Evolutionary conservation across 257 asterid species (phyloP).

Genomic region (Jaltomata sinuosa): DNA sequence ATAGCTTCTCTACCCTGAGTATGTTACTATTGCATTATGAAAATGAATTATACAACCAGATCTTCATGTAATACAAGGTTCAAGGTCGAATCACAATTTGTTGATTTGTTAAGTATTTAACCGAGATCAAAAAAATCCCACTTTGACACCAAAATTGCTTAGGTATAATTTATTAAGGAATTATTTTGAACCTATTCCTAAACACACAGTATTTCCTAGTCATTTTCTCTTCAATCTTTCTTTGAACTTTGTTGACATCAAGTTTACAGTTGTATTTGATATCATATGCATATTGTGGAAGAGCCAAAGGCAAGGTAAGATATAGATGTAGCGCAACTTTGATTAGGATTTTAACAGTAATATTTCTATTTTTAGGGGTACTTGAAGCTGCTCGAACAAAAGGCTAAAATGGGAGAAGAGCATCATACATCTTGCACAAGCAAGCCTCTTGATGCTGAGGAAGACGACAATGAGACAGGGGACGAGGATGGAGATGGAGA

Average conservation of each 20-base stretch:
- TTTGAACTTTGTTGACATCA: neutral
- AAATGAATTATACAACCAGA: neutral
- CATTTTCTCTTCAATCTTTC: neutral
- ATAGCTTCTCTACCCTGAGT: too few relatives aligned
- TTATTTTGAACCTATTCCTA: neutral
- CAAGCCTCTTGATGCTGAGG: constrained; percentile 30
- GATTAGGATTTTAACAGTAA: too few relatives aligned
- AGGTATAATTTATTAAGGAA: neutral
- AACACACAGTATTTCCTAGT: too few relatives aligned
- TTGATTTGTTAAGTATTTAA: too few relatives aligned
- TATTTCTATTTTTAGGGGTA: constrained; percentile 18
- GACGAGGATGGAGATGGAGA: constrained; percentile 14
- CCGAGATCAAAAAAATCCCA: too few relatives aligned
- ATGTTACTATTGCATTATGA: too few relatives aligned
- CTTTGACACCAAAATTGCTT: neutral
- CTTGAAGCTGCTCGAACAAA: constrained; percentile 24
- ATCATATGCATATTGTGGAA: too few relatives aligned
- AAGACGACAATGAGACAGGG: constrained; percentile 8
- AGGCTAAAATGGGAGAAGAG: constrained; percentile 18
- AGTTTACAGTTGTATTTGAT: neutral
- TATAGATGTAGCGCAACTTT: neutral
- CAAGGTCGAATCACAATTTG: neutral
- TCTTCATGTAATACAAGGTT: neutral
- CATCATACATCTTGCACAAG: constrained; percentile 6
- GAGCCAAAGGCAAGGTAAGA: neutral